Base-by-base conservation (phyloP, 305 asterid species). In the Caryopteris hybrid region DNA sequence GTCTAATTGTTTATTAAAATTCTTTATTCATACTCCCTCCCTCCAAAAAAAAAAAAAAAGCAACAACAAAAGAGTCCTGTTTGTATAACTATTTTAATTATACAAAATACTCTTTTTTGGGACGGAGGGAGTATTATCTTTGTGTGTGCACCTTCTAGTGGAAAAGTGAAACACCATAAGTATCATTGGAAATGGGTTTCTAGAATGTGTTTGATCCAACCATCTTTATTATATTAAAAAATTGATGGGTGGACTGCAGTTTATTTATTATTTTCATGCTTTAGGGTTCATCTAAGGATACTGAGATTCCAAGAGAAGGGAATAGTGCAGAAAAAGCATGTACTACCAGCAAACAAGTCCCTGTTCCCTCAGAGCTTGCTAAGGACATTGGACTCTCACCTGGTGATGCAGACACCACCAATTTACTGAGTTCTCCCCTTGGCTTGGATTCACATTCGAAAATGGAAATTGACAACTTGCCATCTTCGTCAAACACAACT, bases 261-360 rank as follows among this genome's bases (percentile, higher is more conserved):
- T 72, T 57, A 56, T 71, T 67, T 42, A 66, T 68, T 53, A 29
- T 66, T 65, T 65, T 66, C 62, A 48, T 75, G 73, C 53, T 70
- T 51, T 74, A 90, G 97, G 86, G 86, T 74, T 74, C 87, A 64
- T 84, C 95, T 43, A 91, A 85, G 88, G 90, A 84, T 74, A 74
- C 88, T 64, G 96, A 91, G 79, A 72, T 73, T 74, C 79, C 52
- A 45, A 87, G 70, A 79, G 95, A 89, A 66, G 85, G 81, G 72
- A 66, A 61, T 69, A 81, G 58, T 80, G 69, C 76, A 47, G 92
- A 86, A 71, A 87, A 85, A 75, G 74, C 58, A 64, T 66, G 77
- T 62, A 73, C 54, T 52, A 65, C 72, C 66, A 71, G 71, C 66
- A 83, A 84, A 70, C 83, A 80, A 71, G 79, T 64, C 72, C 71